Percentiles rank a stretch among this genome's conserved stretches.
These are phyloP conservation scores for Cynanchum wilfordii DNA, from an alignment of 257 asterid species.

Conservation along the genomic window DNA sequence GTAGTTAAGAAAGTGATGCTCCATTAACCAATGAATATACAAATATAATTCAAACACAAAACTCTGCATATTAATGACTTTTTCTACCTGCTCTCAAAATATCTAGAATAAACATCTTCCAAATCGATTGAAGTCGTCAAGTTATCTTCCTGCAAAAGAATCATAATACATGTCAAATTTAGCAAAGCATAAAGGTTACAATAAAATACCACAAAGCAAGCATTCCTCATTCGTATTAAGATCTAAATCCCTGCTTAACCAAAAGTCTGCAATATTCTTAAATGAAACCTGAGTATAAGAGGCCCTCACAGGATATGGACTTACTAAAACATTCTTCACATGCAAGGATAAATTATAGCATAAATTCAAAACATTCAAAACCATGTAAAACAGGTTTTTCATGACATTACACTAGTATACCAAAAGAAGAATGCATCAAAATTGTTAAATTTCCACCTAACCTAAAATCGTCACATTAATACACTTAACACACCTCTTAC, in stretches of 20 bases:
- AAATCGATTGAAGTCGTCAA: conserved; percentile 63
- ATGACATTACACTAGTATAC: neutral
- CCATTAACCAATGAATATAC: neutral
- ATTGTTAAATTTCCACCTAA: too few relatives aligned
- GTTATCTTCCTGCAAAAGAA: conserved; percentile 45
- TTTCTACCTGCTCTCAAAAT: conserved; percentile 47
- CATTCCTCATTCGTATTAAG: neutral
- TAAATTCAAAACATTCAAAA: neutral
- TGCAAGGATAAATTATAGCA: neutral
- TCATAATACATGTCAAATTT: neutral
- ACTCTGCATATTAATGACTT: neutral
- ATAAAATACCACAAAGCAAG: neutral
- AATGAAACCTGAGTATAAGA: neutral
- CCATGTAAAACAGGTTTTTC: neutral
- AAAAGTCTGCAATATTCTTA: neutral
- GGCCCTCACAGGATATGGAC: neutral
- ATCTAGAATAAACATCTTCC: conserved; percentile 51
- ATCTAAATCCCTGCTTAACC: neutral
- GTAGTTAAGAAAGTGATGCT: neutral
- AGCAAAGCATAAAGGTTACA: neutral
- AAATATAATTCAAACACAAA: neutral
- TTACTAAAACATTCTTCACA: neutral
- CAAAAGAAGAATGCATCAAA: neutral
- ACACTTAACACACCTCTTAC: too few relatives aligned
- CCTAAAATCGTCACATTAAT: too few relatives aligned